Percentiles rank a stretch among this genome's conserved stretches.
Evolutionary conservation across 768 basidiomycete species (phyloP).

Genomic region (Scleroderma citrinum): DNA sequence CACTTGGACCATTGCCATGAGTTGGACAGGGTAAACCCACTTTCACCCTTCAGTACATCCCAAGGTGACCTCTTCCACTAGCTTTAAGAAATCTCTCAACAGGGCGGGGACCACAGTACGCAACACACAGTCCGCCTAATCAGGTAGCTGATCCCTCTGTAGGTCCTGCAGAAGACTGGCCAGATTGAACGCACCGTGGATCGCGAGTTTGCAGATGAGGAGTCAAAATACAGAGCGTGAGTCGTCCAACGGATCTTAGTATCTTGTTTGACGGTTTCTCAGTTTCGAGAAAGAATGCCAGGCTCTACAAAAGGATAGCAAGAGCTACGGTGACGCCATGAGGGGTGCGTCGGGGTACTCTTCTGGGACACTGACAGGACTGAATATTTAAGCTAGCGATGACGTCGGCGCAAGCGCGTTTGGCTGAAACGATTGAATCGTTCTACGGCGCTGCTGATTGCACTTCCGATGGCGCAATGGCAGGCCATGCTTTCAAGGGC

Average conservation of each 20-base stretch:
- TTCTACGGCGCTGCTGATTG: conserved; percentile 88
- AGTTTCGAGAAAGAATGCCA: conserved; percentile 98
- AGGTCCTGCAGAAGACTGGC: conserved; percentile 97
- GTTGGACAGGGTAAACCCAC: conserved; percentile 47
- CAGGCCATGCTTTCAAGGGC: conserved; percentile 92
- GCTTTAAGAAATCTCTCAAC: conserved; percentile 92
- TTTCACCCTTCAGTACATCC: neutral
- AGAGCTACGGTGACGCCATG: conserved; percentile 93
- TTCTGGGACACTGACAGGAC: neutral
- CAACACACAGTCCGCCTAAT: conserved; percentile 3
- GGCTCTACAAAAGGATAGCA: conserved; percentile 90
- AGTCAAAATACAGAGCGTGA: conserved; percentile 84
- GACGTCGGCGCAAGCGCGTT: conserved; percentile 86
- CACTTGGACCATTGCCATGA: conserved; percentile 29
- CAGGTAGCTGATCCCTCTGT: conserved; percentile 3
- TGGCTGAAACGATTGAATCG: conserved; percentile 89
- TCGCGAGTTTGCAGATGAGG: conserved; percentile 88
- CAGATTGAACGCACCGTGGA: conserved; percentile 96
- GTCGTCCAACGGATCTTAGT: conserved; percentile 22
- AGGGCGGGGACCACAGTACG: conserved; percentile 85
- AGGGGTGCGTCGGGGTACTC: conserved; percentile 48
- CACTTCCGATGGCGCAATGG: conserved; percentile 90
- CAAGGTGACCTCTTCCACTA: conserved; percentile 21
- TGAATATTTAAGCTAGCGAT: conserved; percentile 54
- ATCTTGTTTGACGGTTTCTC: conserved; percentile 1